Evolutionary conservation across 2,329 filamentous ascomycete species (phyloP), one percentile per base, ranked within the genome.

Genomic region (Pseudogymnoascus sp.): DNA sequence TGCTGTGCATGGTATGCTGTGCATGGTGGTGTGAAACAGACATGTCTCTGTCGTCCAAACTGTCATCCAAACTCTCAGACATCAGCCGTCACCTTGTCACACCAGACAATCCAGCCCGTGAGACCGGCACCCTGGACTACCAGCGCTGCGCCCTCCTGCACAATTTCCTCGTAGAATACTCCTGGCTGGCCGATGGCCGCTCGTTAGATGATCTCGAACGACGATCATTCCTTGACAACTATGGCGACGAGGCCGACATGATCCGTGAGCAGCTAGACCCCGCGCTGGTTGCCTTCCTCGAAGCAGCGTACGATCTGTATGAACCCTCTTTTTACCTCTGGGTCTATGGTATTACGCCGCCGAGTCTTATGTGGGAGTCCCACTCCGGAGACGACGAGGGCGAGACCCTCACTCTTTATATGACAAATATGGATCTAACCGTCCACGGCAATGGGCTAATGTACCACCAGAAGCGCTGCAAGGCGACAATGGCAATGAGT

Each of bases 141-240:
- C 37, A 19, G 61, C 69, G 72, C 70, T 74, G 73, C 65, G 71
- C 66, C 16, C 68, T 68, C 65, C 69, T 74, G 29, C 70, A 75
- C 62, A 73, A 75, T 40, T 71, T 73, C 47, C 67, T 75, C 50
- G 65, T 71, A 6, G 65, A 71, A 56, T 70, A 73, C 61, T 62
- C 68, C 63, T 70, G 68, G 66, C 47, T 67, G 40, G 67, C 70
- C 35, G 69, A 72, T 65, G 69, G 70, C 7, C 67, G 66, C 26
- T 38, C 59, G 11, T 38, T 64, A 60, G 68, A 60, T 61, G 65
- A 40, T 63, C 21, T 50, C 21, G 42, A 26, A 0, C 42, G 42
- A 26, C 42, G 42, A 2, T 69, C 68, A 29, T 72, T 65, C 64
- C 70, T 72, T 60, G 67, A 63, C 38, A 60, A 24, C 14, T 59